These are phyloP conservation scores for Paramyrothecium sp. DNA, from an alignment of 2,329 filamentous ascomycete species.

Conservation along the genomic window DNA sequence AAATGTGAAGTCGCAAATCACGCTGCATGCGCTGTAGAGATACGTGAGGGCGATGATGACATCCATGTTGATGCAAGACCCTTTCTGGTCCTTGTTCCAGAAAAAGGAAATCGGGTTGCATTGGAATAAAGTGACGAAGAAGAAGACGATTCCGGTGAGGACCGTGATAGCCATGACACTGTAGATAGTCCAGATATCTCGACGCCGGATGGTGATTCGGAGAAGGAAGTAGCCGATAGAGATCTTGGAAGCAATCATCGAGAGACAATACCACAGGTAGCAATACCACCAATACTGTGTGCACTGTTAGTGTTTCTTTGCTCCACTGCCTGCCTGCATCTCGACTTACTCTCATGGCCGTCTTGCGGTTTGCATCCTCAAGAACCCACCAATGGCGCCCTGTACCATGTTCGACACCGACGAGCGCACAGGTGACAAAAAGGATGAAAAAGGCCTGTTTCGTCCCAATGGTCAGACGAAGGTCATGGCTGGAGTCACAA, in stretches of 20 bases:
- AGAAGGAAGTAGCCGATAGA: slow-evolving; percentile 33
- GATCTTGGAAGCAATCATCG: slow-evolving; percentile 27
- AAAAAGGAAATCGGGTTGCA: background rate
- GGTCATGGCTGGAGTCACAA: background rate
- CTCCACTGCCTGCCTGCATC: no score
- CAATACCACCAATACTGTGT: slow-evolving; percentile 25
- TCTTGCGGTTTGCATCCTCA: slow-evolving; percentile 14
- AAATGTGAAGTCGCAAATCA: slow-evolving; percentile 49
- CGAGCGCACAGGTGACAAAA: slow-evolving; percentile 29
- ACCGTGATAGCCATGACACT: background rate
- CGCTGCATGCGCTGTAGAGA: slow-evolving; percentile 47
- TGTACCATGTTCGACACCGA: slow-evolving; percentile 38
- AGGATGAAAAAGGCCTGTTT: slow-evolving; percentile 31
- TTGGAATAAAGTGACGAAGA: background rate
- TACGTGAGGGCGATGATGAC: slow-evolving; percentile 52
- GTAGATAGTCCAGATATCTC: slow-evolving; percentile 6
- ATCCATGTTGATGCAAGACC: slow-evolving; percentile 35
- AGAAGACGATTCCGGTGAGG: background rate
- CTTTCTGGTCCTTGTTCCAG: slow-evolving; percentile 6
- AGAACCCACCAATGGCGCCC: slow-evolving; percentile 35
- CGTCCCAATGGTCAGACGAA: background rate
- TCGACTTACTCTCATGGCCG: slow-evolving; percentile 33
- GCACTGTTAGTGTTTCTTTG: background rate
- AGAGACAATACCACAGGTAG: slow-evolving; percentile 21
- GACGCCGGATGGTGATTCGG: slow-evolving; percentile 21